phyloP scores from a whole-genome alignment of 2,329 filamentous ascomycete species.

The Akanthomyces muscarius region DNA sequence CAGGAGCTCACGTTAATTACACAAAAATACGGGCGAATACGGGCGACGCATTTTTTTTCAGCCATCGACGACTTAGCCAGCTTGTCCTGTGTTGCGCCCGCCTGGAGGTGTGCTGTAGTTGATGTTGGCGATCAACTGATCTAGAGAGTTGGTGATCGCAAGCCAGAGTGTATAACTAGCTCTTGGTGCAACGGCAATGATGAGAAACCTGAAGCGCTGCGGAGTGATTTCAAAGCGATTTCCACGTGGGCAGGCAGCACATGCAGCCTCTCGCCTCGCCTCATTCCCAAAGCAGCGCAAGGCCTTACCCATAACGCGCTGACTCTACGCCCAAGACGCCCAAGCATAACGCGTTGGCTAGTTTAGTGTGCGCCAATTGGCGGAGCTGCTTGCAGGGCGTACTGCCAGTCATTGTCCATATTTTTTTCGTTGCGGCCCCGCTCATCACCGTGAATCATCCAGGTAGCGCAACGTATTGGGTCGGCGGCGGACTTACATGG shows the following conservation, averaged over 20 bases:
- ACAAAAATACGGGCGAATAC: too few species aligned
- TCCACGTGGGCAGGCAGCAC: background rate
- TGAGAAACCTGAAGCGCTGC: background rate
- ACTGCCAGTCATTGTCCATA: background rate
- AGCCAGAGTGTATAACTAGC: background rate
- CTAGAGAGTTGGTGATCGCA: background rate
- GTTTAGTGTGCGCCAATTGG: background rate
- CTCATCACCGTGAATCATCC: constrained; percentile 1
- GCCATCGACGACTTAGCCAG: too few species aligned
- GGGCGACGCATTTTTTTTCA: too few species aligned
- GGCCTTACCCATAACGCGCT: constrained; percentile 5
- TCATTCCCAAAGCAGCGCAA: background rate
- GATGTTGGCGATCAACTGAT: background rate
- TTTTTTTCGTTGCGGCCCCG: constrained; percentile 8
- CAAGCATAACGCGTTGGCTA: constrained; percentile 13
- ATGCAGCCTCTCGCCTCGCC: background rate
- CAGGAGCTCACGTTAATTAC: background rate
- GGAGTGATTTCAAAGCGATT: constrained; percentile 3
- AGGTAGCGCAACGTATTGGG: background rate
- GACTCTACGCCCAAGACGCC: background rate
- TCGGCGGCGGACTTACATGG: constrained; percentile 11
- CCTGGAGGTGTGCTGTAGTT: background rate
- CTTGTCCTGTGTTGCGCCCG: background rate
- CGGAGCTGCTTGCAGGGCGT: background rate
- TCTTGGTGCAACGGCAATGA: too few species aligned